These are phyloP conservation scores for Solanum rostratum DNA, from an alignment of 257 asterid species.

Conservation along the genomic window DNA sequence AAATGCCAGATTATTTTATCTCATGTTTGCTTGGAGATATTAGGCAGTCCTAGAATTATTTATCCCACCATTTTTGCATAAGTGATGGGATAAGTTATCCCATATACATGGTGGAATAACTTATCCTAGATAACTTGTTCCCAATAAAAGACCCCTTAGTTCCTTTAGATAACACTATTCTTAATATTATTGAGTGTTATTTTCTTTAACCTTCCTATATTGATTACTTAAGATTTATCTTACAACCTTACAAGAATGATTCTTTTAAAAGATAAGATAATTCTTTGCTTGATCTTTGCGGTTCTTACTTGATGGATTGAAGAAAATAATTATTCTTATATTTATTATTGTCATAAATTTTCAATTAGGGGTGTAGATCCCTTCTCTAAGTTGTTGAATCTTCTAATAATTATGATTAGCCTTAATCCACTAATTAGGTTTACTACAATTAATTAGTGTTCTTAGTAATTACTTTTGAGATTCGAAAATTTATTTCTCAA, in stretches of 20 bases:
- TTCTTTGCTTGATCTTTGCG: background rate
- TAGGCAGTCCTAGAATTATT: too few relatives aligned
- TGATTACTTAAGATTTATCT: background rate
- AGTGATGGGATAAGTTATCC: too few relatives aligned
- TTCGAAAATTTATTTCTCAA: background rate
- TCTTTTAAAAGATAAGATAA: background rate
- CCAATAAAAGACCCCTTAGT: too few relatives aligned
- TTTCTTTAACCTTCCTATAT: background rate
- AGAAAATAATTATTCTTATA: background rate
- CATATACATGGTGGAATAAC: too few relatives aligned
- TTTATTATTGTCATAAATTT: background rate
- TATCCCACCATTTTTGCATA: too few relatives aligned
- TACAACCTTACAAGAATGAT: background rate
- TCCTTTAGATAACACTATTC: background rate
- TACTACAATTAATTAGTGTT: background rate
- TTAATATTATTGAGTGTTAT: background rate
- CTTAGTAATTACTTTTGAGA: background rate
- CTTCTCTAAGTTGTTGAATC: background rate
- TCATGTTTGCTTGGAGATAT: too few relatives aligned
- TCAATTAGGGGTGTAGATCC: background rate
- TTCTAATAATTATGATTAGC: background rate
- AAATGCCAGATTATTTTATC: too few relatives aligned
- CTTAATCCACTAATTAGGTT: background rate
- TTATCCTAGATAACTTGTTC: too few relatives aligned
- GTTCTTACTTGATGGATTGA: background rate